Base-by-base conservation (phyloP, 495 filamentous ascomycete genomes). In the Tuber indicum region DNA sequence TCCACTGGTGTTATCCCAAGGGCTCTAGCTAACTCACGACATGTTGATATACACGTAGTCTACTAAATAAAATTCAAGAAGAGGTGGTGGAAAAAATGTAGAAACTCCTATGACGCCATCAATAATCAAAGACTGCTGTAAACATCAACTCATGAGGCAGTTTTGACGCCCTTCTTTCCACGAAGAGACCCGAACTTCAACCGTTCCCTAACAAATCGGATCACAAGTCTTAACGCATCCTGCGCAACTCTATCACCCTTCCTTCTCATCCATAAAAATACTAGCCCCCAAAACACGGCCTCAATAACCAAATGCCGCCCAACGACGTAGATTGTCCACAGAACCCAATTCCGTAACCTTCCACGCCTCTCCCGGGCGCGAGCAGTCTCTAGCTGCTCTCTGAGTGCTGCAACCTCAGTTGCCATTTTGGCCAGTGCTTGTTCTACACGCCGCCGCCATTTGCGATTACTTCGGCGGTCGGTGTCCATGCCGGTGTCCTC, bases 401-500 rank as follows among this genome's bases (percentile, higher is more conserved):
- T 88, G 78, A 97, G 86, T n/a, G 96, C 96, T 6, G 96, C 93
- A 26, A 98, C 89, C 85, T 99, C 96, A 21, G 94, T 91, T 62
- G 94, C 96, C 87, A 99, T 91, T 81, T 92, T 92, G 66, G 94
- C 91, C 75, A 98, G 89, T 44, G 94, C 93, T 69, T 91, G 89
- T 85, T 98, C 95, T 78, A 98, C 92, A 76, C 92, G 87, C 77
- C 89, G 90, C 39, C 91, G 90, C 93, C 95, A 97, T 39, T 73
- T 81, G 42, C 71, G 74, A 16, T 74, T 71, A 21, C 75, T 75
- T 23, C 75, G 58, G 69, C 72, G 78, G 70, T 80, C 78, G 85
- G 52, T 86, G 84, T 43, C 84, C 82, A 78, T 82, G 66, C 78
- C 76, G 71, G 87, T 87, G 17, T 86, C 83, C 10, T 90, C 89